Evolutionary conservation across 495 filamentous ascomycete genomes (phyloP), one percentile per base, ranked within the genome.

Genomic region (Lepraria neglecta): DNA sequence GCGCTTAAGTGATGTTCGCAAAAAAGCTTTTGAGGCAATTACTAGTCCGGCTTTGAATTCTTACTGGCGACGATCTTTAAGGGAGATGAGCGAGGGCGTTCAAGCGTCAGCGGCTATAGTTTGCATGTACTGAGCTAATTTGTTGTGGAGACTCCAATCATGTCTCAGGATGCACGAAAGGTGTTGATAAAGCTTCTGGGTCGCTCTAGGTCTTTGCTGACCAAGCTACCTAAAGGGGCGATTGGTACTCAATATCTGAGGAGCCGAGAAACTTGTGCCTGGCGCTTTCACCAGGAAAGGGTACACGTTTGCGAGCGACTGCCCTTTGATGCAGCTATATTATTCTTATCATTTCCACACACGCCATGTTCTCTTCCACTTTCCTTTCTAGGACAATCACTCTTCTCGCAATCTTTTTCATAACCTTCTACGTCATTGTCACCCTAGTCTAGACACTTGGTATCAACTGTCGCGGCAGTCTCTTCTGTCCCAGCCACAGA

Each of bases 101-200:
- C 50, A 52, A 60, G 58, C 47, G 58, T 60, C 58, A 60, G 59
- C 59, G 59, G 59, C 59, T 55, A 54, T 47, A 33, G 38, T 31
- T 10, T 44, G 59, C 28, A 48, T 44, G 42, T 33, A 45, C 6
- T 33, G 42, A 45, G 50, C 40, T 33, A 61, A 33, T 30, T 10
- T 21, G 14, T 44, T 9, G 21, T 7, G 21, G 1, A 35, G 6
- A 31, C 42, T 55, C 59, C 59, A 61, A 61, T 61, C 58, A 44
- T 14, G 0, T 21, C 42, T n/a, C 58, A 21, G 5, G 21, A 14
- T n/a, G 30, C 3, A 17, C 46, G 12, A 38, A 40, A 42, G 28
- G 14, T 43, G 11, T 52, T 52, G 15, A 44, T 33, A 21, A 30
- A 28, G 33, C 27, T 14, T 52, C 31, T 54, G 51, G 51, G 30